These are phyloP conservation scores for Tephrocybe sp. DNA, from an alignment of 768 basidiomycete genomes.

Conservation along the genomic window DNA sequence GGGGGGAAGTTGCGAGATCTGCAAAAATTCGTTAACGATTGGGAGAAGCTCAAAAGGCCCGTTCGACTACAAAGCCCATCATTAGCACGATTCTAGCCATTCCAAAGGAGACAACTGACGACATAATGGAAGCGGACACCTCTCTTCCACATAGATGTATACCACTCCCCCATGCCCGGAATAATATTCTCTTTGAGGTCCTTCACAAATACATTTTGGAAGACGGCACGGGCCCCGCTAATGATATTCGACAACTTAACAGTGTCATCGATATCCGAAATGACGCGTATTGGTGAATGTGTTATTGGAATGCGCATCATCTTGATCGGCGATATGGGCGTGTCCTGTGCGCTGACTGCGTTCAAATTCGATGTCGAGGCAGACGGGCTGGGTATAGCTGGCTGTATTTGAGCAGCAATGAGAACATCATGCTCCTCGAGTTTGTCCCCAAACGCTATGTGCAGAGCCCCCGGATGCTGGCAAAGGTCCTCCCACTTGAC, in stretches of 20 bases:
- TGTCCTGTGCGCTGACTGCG: neutral
- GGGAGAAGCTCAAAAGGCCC: slow-evolving; percentile 85
- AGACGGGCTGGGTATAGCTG: slow-evolving; percentile 22
- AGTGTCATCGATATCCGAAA: slow-evolving; percentile 96
- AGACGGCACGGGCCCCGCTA: slow-evolving; percentile 76
- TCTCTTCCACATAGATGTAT: slow-evolving; percentile 59
- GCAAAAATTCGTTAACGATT: slow-evolving; percentile 74
- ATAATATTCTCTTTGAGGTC: slow-evolving; percentile 78
- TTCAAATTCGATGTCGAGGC: slow-evolving; percentile 9
- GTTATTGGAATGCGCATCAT: slow-evolving; percentile 51
- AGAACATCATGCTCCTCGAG: slow-evolving; percentile 54
- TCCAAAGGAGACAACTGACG: slow-evolving; percentile 43
- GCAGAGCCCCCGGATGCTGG: slow-evolving; percentile 54
- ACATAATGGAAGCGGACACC: slow-evolving; percentile 90
- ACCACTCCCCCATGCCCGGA: slow-evolving; percentile 83
- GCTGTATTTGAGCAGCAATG: slow-evolving; percentile 53
- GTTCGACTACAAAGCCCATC: slow-evolving; percentile 55
- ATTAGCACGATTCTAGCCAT: neutral
- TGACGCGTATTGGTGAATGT: slow-evolving; percentile 67
- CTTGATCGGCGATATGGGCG: slow-evolving; percentile 18
- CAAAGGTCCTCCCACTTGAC: slow-evolving; percentile 72
- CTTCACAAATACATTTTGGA: slow-evolving; percentile 91
- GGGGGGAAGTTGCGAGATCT: slow-evolving; percentile 63
- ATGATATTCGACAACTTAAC: slow-evolving; percentile 80
- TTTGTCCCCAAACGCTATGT: slow-evolving; percentile 57